Conservation (phyloP, 1,139 yeast genomes). For the Nadsonia starkeyi-henricii region DNA sequence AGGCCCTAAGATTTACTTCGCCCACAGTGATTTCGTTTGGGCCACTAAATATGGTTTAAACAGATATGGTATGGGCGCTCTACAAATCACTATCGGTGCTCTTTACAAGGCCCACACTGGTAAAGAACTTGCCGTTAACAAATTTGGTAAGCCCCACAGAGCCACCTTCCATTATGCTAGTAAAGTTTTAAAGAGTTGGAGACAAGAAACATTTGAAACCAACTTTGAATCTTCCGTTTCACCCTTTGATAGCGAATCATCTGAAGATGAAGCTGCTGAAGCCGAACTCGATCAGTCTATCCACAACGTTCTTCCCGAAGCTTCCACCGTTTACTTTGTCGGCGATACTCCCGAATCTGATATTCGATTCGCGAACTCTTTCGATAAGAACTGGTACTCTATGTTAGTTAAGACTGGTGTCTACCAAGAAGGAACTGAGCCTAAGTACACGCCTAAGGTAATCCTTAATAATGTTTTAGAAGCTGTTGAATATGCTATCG, state of each 20-base stretch:
- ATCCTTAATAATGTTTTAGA: conserved; percentile 47
- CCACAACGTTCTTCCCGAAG: conserved; percentile 46
- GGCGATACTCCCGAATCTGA: conserved; percentile 92
- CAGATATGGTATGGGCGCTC: conserved; percentile 82
- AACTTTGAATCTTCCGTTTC: conserved; percentile 10
- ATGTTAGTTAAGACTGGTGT: conserved; percentile 81
- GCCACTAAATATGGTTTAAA: conserved; percentile 70
- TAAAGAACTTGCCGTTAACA: conserved; percentile 54
- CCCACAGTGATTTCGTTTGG: conserved; percentile 83
- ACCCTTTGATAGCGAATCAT: conserved; percentile 4
- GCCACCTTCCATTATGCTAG: conserved; percentile 73
- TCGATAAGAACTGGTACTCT: conserved; percentile 72
- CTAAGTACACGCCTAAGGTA: conserved; percentile 66
- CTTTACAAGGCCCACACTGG: conserved; percentile 72
- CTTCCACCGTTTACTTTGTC: conserved; percentile 74
- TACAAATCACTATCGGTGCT: conserved; percentile 75
- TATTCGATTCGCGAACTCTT: conserved; percentile 75
- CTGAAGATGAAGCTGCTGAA: not conserved
- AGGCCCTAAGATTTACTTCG: conserved; percentile 73
- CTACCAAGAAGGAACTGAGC: conserved; percentile 64
- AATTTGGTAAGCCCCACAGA: conserved; percentile 77
- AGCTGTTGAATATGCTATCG: conserved; percentile 66
- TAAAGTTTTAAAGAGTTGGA: conserved; percentile 61
- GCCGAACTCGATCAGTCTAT: conserved; percentile 11
- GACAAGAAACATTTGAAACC: conserved; percentile 54